Conservation (phyloP, 2,329 filamentous ascomycete genomes). For the Pyrenochaeta sp. region DNA sequence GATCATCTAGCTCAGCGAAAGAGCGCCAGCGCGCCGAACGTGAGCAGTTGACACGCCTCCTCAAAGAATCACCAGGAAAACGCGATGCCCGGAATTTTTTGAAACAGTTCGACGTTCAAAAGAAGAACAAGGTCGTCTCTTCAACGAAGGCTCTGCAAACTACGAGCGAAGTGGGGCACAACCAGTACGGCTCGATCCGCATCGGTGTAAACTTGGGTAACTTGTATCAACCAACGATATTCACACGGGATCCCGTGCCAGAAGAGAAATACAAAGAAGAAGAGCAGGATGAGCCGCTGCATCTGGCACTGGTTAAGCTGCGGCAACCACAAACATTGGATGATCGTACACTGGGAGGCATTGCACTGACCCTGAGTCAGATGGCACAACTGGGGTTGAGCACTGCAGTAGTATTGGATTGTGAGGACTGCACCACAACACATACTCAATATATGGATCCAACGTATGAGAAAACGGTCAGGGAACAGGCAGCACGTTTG, state of each 20-base stretch:
- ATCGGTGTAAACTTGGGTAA: constrained; percentile 68
- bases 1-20: constrained; percentile 41
- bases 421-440: constrained; percentile 54
- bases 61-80: constrained; percentile 89
- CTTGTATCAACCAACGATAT: constrained; percentile 68
- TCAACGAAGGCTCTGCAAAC: constrained; percentile 18
- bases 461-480: constrained; percentile 56
- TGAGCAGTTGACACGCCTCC: constrained; percentile 57
- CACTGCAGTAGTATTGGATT: constrained; percentile 85
- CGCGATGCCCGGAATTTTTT: constrained; percentile 92
- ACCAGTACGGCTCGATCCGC: constrained; percentile 46
- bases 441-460: constrained; percentile 40
- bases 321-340: constrained; percentile 75
- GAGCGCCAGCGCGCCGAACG: constrained; percentile 48
- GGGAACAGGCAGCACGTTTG: constrained; percentile 75
- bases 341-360: constrained; percentile 73
- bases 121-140: constrained; percentile 20
- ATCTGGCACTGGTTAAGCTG: constrained; percentile 88
- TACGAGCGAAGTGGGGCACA: constrained; percentile 35
- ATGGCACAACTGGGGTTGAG: constrained; percentile 82
- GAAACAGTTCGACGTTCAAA: constrained; percentile 73
- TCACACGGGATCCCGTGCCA: constrained; percentile 62
- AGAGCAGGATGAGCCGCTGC: constrained; percentile 59
- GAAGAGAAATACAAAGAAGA: constrained; percentile 38
- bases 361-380: constrained; percentile 85